A percentile compares a stretch with the other conserved stretches of the same genome.
These are phyloP conservation scores for Blepharisma stoltei DNA, from an alignment of 73 alveolate genomes.

Conservation along the genomic window DNA sequence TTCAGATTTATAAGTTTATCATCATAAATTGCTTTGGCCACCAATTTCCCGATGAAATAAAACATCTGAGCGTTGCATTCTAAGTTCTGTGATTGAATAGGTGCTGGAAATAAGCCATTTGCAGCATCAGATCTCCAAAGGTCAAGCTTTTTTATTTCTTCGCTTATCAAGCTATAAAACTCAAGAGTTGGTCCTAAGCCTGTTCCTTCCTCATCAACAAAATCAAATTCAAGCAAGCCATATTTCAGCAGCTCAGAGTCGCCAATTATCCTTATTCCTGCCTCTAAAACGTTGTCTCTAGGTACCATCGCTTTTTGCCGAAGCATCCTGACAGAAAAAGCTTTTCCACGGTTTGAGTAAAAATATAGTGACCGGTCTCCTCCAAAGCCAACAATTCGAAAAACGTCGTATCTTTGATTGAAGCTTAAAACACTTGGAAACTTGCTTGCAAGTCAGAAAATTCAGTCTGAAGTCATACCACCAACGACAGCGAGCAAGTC, in stretches of 20 bases:
- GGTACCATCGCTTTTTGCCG: constrained; percentile 21
- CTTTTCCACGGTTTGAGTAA: background rate
- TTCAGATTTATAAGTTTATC: constrained; percentile 89
- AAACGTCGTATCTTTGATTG: background rate
- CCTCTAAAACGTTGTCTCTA: constrained; percentile 28
- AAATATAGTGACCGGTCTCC: constrained; percentile 4
- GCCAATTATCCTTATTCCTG: background rate
- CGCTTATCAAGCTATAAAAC: constrained; percentile 2
- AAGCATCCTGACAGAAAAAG: constrained; percentile 29
- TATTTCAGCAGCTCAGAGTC: background rate
- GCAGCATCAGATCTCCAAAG: constrained; percentile 35
- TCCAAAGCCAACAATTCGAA: constrained; percentile 21
- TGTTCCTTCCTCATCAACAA: constrained; percentile 26
- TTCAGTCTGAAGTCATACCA: constrained; percentile 32
- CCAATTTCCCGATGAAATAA: constrained; percentile 67
- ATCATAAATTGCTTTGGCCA: constrained; percentile 92
- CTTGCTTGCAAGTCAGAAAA: background rate
- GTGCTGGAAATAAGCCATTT: constrained; percentile 72
- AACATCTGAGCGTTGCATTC: background rate
- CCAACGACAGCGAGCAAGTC: constrained; percentile 19
- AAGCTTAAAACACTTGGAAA: constrained; percentile 13
- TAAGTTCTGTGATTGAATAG: constrained; percentile 10
- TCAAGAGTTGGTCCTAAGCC: constrained; percentile 33
- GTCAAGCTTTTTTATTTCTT: background rate
- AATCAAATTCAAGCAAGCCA: constrained; percentile 22